Conservation (phyloP, 2,329 filamentous ascomycete genomes). For the Sporothrix phasma region DNA sequence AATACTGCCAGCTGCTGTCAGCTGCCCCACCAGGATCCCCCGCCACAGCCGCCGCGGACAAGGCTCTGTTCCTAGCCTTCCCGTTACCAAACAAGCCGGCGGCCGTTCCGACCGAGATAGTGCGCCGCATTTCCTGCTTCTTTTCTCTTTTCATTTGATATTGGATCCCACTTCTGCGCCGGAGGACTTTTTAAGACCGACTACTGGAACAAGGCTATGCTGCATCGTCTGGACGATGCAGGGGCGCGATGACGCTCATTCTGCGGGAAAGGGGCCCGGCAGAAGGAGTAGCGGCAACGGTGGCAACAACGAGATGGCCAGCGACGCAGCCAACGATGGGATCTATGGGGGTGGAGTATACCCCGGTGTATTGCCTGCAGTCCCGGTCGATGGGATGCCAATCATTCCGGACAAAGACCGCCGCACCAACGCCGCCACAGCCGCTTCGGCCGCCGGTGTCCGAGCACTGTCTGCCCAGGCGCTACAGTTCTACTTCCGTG, state of each 20-base stretch:
- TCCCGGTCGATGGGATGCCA: conserved; percentile 27
- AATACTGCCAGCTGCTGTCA: conserved; percentile 11
- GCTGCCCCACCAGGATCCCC: conserved; percentile 11
- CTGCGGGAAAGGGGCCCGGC: background rate
- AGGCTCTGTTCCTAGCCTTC: background rate
- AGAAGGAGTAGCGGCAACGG: background rate
- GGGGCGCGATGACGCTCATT: conserved; percentile 17
- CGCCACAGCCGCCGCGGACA: background rate
- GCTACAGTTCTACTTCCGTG: conserved; percentile 84
- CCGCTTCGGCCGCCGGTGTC: conserved; percentile 75
- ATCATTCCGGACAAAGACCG: conserved; percentile 37
- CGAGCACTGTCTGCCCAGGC: conserved; percentile 75
- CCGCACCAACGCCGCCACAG: conserved; percentile 49
- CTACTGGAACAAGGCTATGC: conserved; percentile 9
- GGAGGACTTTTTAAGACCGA: background rate
- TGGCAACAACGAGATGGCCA: background rate
- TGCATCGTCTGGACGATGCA: conserved; percentile 16
- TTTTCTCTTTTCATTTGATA: too few species aligned
- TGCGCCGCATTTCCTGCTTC: background rate
- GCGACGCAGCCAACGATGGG: background rate
- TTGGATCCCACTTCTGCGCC: background rate
- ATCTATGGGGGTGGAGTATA: conserved; percentile 9
- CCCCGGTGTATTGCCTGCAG: conserved; percentile 35
- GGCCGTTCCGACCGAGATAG: background rate
- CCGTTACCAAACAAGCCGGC: background rate